Percentiles rank a stretch among this genome's conserved stretches.
phyloP scores from a whole-genome alignment of 345 rosid species.

The Mallotus nudiflorus region DNA sequence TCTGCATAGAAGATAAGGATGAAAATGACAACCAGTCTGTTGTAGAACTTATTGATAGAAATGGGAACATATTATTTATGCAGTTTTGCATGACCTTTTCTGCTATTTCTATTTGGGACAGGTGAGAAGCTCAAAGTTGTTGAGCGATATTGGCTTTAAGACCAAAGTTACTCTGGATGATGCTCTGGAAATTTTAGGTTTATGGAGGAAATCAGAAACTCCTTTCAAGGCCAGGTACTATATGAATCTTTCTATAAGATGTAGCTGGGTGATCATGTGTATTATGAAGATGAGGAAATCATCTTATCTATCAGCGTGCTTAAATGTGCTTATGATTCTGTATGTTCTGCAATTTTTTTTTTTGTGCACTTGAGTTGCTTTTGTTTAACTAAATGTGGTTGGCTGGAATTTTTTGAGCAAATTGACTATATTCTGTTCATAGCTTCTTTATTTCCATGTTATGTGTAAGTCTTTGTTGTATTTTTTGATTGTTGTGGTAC shows the following conservation, averaged over 20 bases:
- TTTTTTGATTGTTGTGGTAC: not conserved
- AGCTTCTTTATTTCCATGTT: too few relatives aligned
- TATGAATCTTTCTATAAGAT: constrained; percentile 4
- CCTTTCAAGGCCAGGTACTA: constrained; percentile 75
- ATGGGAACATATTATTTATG: not conserved
- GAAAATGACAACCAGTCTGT: not conserved
- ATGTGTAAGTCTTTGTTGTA: not conserved
- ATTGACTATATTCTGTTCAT: not conserved
- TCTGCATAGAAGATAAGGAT: not conserved
- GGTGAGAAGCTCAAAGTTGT: constrained; percentile 64
- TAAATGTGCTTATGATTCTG: not conserved
- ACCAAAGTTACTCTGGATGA: constrained; percentile 65
- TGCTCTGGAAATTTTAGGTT: constrained; percentile 50
- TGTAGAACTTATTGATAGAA: not conserved
- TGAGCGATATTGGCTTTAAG: constrained; percentile 68
- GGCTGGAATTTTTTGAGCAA: not conserved
- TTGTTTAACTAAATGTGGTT: not conserved
- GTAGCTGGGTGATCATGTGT: not conserved
- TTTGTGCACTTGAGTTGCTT: not conserved
- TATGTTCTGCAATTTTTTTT: not conserved
- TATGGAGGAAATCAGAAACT: constrained; percentile 51
- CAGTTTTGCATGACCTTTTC: not conserved
- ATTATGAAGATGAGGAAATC: not conserved
- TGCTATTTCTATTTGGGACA: constrained; percentile 38
- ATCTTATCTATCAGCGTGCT: not conserved